Conservation (phyloP, 495 filamentous ascomycete species). For the Astrocystis sublimbata region DNA sequence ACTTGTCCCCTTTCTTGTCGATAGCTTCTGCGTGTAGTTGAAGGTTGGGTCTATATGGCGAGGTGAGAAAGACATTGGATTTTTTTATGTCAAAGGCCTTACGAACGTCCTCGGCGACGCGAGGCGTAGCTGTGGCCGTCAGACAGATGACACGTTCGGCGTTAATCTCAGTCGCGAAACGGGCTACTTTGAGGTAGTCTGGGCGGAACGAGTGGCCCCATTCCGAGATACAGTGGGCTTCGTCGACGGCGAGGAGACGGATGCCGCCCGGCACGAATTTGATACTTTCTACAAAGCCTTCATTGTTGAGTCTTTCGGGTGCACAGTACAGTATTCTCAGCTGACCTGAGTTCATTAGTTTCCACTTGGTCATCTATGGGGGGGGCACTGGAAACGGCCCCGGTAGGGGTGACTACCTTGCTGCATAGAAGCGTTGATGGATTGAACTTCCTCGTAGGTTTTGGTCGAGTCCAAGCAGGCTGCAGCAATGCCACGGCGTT, state of each 20-base stretch:
- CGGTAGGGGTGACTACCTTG: slow-evolving; percentile 20
- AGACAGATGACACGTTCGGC: slow-evolving; percentile 60
- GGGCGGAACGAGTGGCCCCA: slow-evolving; percentile 63
- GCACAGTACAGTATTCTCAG: slow-evolving; percentile 59
- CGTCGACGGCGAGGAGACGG: slow-evolving; percentile 58
- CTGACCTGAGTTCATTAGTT: slow-evolving; percentile 17
- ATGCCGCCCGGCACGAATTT: slow-evolving; percentile 53
- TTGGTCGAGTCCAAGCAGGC: slow-evolving; percentile 57
- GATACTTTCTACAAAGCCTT: slow-evolving; percentile 57
- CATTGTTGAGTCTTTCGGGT: slow-evolving; percentile 60
- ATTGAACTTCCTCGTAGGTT: slow-evolving; percentile 44
- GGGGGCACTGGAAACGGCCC: no score
- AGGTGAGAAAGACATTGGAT: slow-evolving; percentile 52
- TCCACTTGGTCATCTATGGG: background rate
- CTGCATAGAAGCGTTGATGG: slow-evolving; percentile 46
- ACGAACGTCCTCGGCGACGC: slow-evolving; percentile 56
- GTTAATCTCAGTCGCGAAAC: slow-evolving; percentile 56
- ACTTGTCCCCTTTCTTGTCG: slow-evolving; percentile 40
- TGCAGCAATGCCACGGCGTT: slow-evolving; percentile 48
- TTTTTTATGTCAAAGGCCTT: slow-evolving; percentile 51
- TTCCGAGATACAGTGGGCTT: slow-evolving; percentile 63
- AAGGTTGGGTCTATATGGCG: slow-evolving; percentile 59
- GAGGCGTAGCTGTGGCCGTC: slow-evolving; percentile 59
- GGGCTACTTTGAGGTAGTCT: slow-evolving; percentile 60
- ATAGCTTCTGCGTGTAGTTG: slow-evolving; percentile 50